Base-by-base conservation (phyloP, 768 basidiomycete species). In the Peribolospora kevripleyi region DNA sequence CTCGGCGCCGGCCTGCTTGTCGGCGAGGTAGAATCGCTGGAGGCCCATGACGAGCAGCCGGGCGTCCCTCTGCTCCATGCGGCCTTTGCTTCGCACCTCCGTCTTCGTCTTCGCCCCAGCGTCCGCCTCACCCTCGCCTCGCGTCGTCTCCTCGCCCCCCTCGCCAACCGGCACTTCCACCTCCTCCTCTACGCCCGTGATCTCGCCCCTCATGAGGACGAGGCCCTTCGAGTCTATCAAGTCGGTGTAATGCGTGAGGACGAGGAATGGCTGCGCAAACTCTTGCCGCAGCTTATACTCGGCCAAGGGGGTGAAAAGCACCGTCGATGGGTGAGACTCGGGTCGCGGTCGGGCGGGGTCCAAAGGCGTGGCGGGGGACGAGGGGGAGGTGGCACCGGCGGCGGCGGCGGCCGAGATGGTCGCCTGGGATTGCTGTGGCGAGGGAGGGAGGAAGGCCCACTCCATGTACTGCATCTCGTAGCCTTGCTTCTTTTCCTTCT, bases 171-270 rank as follows among this genome's bases (percentile, higher is more conserved):
- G 25, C 25, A 25, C 25, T 25, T 25, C 25, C 25, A 25, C 25
- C 1, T 25, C 41, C 13, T 71, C 66, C 10, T 76, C 67, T 2
- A 78, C 73, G 1, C 84, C 79, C 0, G 86, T 86, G 57, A 95
- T 79, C 68, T 95, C 90, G 25, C 91, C 93, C 13, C 87, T 74
- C 68, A 97, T 72, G 4, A 98, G 75, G 3, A 95, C 84, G 48
- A 82, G 65, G 8, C 77, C 79, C 62, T 95, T 86, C 4, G 82
- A 78, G 38, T 74, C 67, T 2, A 79, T 76, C 5, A 98, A 70
- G 62, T 97, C 90, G 51, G 90, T 81, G 68, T 97, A 95, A 66
- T 84, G 78, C 4, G 90, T 95, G 45, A 95, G 63, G 36, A 83
- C 82, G 37, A 98, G 73, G 64, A 86, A 84, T 1, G 91, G 90